Evolutionary conservation across 176 grass and related monocot genomes (phyloP).

Genomic region (Ensete glaucum): DNA sequence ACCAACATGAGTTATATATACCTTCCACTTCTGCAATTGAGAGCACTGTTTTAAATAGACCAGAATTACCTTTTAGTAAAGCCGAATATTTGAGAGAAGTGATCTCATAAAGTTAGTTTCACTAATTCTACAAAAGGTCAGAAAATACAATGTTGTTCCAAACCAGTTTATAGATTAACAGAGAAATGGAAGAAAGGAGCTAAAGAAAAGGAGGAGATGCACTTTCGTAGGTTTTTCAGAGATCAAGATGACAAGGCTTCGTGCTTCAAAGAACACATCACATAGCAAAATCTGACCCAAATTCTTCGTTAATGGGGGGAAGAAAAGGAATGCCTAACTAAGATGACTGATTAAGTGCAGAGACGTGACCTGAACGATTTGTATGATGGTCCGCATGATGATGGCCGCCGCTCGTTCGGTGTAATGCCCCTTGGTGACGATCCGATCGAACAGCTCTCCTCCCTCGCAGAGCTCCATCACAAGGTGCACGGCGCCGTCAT

Average conservation of each 20-base stretch:
- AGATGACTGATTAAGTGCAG: neutral
- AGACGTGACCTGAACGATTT: conserved; percentile 11
- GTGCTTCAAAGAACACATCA: no score
- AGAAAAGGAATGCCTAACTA: neutral
- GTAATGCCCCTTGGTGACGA: conserved; percentile 12
- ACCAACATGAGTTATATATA: neutral
- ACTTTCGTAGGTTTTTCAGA: neutral
- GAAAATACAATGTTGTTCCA: neutral
- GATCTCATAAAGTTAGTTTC: neutral
- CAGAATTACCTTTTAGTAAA: neutral
- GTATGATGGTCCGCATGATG: conserved; percentile 11
- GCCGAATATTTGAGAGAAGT: neutral
- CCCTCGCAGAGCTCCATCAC: conserved; percentile 21
- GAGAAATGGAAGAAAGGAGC: no score
- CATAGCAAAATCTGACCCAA: neutral
- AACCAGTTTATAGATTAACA: neutral
- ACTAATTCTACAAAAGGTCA: neutral
- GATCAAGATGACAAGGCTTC: neutral
- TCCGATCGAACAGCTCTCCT: conserved; percentile 22
- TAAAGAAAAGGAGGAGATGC: no score
- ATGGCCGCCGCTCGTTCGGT: conserved; percentile 5
- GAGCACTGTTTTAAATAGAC: no score
- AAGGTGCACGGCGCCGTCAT: conserved; percentile 4
- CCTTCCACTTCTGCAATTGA: neutral
- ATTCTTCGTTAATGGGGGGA: no score